Evolutionary conservation across 768 basidiomycete genomes (phyloP).

Genomic region (Wakefieldia striispora): DNA sequence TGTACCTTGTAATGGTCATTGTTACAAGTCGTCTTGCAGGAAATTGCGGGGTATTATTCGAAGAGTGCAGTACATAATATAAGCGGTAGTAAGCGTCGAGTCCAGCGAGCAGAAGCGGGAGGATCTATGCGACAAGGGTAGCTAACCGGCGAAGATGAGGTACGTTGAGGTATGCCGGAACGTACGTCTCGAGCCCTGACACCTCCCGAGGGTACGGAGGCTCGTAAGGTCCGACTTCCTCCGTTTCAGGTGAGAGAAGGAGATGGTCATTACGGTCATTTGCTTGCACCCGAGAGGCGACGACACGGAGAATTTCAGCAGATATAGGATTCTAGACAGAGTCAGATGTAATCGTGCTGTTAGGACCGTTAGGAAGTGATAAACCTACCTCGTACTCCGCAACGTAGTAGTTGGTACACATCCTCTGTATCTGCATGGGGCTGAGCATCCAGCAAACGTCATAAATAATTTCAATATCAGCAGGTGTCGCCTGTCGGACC

Average conservation of each 20-base stretch:
- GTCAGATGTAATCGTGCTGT: not conserved
- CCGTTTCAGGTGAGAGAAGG: constrained; percentile 91
- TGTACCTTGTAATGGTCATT: not conserved
- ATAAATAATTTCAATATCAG: constrained; percentile 98
- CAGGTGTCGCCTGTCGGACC: constrained; percentile 69
- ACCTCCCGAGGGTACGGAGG: constrained; percentile 93
- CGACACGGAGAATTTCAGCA: constrained; percentile 94
- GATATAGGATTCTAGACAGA: constrained; percentile 84
- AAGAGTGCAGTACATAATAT: constrained; percentile 21
- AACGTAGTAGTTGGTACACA: constrained; percentile 98
- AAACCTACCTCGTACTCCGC: constrained; percentile 91
- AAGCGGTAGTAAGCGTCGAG: constrained; percentile 8
- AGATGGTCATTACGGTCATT: constrained; percentile 98
- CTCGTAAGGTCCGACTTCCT: constrained; percentile 96
- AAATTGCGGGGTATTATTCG: constrained; percentile 16
- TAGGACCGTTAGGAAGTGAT: not conserved
- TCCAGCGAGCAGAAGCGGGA: not conserved
- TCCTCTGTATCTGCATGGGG: constrained; percentile 98
- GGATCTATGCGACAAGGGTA: constrained; percentile 69
- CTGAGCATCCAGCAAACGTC: constrained; percentile 99
- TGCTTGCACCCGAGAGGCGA: constrained; percentile 92
- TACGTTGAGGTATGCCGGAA: constrained; percentile 88
- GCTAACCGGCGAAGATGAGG: constrained; percentile 86
- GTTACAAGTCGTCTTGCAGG: constrained; percentile 1
- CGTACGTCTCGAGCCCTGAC: constrained; percentile 93